These are phyloP conservation scores for Cucurbita ficifolia DNA, from an alignment of 306 rosid genomes.

Conservation along the genomic window DNA sequence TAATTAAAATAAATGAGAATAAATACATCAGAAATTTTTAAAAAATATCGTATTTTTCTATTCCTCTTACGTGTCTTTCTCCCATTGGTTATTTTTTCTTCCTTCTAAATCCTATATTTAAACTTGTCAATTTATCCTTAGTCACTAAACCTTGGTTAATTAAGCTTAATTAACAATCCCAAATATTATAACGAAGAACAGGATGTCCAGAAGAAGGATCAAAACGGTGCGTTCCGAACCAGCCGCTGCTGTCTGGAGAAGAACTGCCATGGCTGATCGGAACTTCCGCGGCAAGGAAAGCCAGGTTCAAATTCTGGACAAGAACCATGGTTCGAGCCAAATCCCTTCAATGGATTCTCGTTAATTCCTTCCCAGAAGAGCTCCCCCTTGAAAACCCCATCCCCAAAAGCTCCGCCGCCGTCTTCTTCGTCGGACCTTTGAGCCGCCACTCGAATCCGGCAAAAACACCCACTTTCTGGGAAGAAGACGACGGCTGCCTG, in stretches of 20 bases:
- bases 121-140: too few species aligned
- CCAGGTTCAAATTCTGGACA: conserved; percentile 64
- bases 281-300: conserved; percentile 37
- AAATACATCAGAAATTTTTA: too few species aligned
- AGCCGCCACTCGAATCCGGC: conserved; percentile 2
- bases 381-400: not conserved
- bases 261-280: conserved; percentile 90
- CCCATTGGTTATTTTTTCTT: too few species aligned
- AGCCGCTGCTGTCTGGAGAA: conserved; percentile 32
- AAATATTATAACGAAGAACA: not conserved
- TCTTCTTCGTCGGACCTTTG: conserved; percentile 38
- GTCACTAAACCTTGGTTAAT: too few species aligned
- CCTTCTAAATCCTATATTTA: too few species aligned
- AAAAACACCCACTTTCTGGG: conserved; percentile 47
- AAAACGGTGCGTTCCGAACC: conserved; percentile 17
- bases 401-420: conserved; percentile 4
- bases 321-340: conserved; percentile 52
- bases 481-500: conserved; percentile 53
- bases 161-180: too few species aligned
- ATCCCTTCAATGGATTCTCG: conserved; percentile 41
- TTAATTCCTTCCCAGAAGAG: conserved; percentile 52
- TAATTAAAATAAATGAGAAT: too few species aligned
- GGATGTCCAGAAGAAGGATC: conserved; percentile 47
- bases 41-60: too few species aligned
- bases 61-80: too few species aligned